A percentile compares a stretch with the other conserved stretches of the same genome.
Conservation (phyloP, 495 filamentous ascomycete genomes). For the Thermothielavioides terrestris region DNA sequence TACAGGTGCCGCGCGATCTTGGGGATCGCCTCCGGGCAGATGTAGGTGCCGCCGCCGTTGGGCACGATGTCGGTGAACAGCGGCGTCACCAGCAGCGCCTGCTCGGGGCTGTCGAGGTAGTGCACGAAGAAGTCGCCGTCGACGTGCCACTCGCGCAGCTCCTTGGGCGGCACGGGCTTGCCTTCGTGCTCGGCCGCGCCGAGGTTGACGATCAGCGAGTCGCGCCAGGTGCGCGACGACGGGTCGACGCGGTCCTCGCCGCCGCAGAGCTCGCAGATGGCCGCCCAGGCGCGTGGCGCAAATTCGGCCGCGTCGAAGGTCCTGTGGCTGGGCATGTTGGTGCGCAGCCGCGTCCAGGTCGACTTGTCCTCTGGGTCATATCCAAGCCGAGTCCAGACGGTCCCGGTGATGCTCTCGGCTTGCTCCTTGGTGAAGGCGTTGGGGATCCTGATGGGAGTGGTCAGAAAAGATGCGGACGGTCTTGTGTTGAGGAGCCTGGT, state of each 20-base stretch:
- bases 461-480: not conserved
- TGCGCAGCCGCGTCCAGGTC: conserved; percentile 55
- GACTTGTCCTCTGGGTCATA: conserved; percentile 56
- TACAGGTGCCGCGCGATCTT: conserved; percentile 51
- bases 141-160: conserved; percentile 60
- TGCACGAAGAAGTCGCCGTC: conserved; percentile 73
- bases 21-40: conserved; percentile 52
- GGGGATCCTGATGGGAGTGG: conserved; percentile 17
- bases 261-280: conserved; percentile 62
- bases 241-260: conserved; percentile 51
- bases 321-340: conserved; percentile 56
- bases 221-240: conserved; percentile 50
- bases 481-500: not conserved
- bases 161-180: conserved; percentile 38
- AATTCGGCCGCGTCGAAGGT: conserved; percentile 47
- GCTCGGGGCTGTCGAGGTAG: conserved; percentile 65
- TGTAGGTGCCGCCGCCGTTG: conserved; percentile 58
- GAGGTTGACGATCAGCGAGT: conserved; percentile 66
- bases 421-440: conserved; percentile 50
- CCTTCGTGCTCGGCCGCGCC: conserved; percentile 49
- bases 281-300: conserved; percentile 59
- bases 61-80: conserved; percentile 57
- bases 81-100: conserved; percentile 61
- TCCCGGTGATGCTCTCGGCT: conserved; percentile 46
- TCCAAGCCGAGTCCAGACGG: conserved; percentile 62